phyloP scores from a whole-genome alignment of 169 alveolate genomes.

The Cryptosporidium andersoni region DNA sequence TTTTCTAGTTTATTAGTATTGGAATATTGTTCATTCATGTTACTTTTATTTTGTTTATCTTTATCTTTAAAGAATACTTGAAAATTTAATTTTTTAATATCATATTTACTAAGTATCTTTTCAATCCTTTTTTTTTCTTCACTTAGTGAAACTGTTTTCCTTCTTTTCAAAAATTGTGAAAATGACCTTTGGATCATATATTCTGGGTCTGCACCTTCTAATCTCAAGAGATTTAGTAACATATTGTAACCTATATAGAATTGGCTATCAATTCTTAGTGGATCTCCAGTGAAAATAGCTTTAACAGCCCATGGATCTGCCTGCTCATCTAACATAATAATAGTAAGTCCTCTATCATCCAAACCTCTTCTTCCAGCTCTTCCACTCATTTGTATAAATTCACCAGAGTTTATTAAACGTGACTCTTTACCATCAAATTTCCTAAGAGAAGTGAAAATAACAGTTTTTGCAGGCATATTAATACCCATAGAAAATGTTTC shows the following conservation, averaged over 20 bases:
- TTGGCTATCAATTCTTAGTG: slow-evolving; percentile 88
- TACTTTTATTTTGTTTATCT: slow-evolving; percentile 6
- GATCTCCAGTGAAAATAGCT: slow-evolving; percentile 64
- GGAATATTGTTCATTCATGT: not conserved
- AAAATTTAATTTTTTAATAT: slow-evolving; percentile 9
- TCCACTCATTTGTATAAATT: slow-evolving; percentile 95
- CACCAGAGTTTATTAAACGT: slow-evolving; percentile 94
- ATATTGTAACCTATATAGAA: slow-evolving; percentile 95
- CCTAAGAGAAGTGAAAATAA: slow-evolving; percentile 93
- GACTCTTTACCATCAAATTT: slow-evolving; percentile 94
- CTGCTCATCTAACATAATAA: slow-evolving; percentile 92
- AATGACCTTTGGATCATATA: slow-evolving; percentile 94
- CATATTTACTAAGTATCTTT: slow-evolving; percentile 39
- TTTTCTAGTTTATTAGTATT: not conserved
- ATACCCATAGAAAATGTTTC: slow-evolving; percentile 98
- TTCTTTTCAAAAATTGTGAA: slow-evolving; percentile 93
- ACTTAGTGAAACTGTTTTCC: slow-evolving; percentile 83
- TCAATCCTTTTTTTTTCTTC: slow-evolving; percentile 79
- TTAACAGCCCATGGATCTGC: slow-evolving; percentile 81
- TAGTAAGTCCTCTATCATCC: slow-evolving; percentile 96
- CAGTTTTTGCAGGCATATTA: slow-evolving; percentile 99
- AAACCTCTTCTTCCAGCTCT: slow-evolving; percentile 98
- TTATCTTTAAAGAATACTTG: not conserved
- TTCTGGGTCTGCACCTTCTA: slow-evolving; percentile 92
- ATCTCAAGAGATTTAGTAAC: slow-evolving; percentile 94